These are phyloP conservation scores for Erigeron philadelphicus DNA, from an alignment of 140 eudicot genomes.

Conservation along the genomic window DNA sequence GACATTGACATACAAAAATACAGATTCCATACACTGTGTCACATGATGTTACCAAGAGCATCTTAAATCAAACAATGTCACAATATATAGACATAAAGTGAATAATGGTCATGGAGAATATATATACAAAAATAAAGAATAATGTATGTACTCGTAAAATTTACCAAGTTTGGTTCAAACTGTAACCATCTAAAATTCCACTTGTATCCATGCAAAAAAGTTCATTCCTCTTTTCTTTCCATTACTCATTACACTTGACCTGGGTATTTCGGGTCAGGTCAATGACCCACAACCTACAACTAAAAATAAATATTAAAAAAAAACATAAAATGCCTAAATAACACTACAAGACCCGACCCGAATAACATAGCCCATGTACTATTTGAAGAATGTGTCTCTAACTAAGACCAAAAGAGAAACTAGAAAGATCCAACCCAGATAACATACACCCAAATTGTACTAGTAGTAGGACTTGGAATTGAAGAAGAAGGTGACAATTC, in stretches of 20 bases:
- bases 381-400: slow-evolving; percentile 5
- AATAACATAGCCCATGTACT: slow-evolving; percentile 12
- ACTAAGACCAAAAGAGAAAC: not conserved
- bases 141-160: not conserved
- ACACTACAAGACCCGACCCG: slow-evolving; percentile 18
- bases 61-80: no score
- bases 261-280: slow-evolving; percentile 17
- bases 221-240: slow-evolving; percentile 21
- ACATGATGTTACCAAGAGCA: no score
- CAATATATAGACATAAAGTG: no score
- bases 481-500: slow-evolving; percentile 8
- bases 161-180: not conserved
- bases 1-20: no score
- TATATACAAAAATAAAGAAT: no score
- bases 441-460: slow-evolving; percentile 47
- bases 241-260: slow-evolving; percentile 16
- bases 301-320: no score
- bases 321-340: not conserved
- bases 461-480: not conserved
- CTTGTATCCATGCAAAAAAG: slow-evolving; percentile 31
- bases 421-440: slow-evolving; percentile 44
- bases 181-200: slow-evolving; percentile 19
- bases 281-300: slow-evolving; percentile 15
- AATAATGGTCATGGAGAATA: no score
- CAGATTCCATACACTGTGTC: no score